phyloP scores from a whole-genome alignment of 2,329 filamentous ascomycete species.

The Myotisia sp. region DNA sequence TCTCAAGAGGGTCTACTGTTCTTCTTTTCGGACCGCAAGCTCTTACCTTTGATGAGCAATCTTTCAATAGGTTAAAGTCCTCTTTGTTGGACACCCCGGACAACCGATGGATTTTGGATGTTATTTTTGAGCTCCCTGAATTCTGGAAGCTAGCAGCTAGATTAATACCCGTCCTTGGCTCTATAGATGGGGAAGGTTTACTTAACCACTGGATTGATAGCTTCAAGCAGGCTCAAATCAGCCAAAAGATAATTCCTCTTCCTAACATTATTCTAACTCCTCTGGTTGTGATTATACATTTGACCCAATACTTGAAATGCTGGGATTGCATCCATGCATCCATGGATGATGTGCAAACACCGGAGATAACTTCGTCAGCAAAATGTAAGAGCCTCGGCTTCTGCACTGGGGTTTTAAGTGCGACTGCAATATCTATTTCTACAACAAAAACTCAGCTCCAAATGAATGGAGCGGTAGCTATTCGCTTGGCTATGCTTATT shows the following conservation, averaged over 20 bases:
- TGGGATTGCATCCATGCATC: slow-evolving; percentile 7
- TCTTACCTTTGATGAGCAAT: slow-evolving; percentile 3
- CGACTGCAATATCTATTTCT: slow-evolving; percentile 24
- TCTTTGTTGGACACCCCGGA: background rate
- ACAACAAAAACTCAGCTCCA: slow-evolving; percentile 18
- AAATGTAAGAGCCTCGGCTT: slow-evolving; percentile 27
- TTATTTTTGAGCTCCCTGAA: slow-evolving; percentile 11
- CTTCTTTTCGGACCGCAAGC: slow-evolving; percentile 5
- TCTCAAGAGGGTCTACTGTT: slow-evolving; percentile 1
- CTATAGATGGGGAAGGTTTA: slow-evolving; percentile 1
- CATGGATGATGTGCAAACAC: background rate
- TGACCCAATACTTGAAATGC: slow-evolving; percentile 22
- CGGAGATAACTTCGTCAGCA: slow-evolving; percentile 3
- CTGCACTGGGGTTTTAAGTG: slow-evolving; percentile 29
- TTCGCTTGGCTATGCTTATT: slow-evolving; percentile 28
- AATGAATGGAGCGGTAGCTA: slow-evolving; percentile 23
- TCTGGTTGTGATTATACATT: slow-evolving; percentile 27
- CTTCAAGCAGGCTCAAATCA: slow-evolving; percentile 10
- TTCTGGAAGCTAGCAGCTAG: slow-evolving; percentile 10
- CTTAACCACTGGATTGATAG: slow-evolving; percentile 11
- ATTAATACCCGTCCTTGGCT: slow-evolving; percentile 11
- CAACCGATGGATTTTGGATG: slow-evolving; percentile 13
- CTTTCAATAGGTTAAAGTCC: slow-evolving; percentile 1
- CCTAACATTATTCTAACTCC: slow-evolving; percentile 25
- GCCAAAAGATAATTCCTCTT: slow-evolving; percentile 11